Conservation (phyloP, 1,284 basidiomycete species). For the Paramarasmius palmivorus region DNA sequence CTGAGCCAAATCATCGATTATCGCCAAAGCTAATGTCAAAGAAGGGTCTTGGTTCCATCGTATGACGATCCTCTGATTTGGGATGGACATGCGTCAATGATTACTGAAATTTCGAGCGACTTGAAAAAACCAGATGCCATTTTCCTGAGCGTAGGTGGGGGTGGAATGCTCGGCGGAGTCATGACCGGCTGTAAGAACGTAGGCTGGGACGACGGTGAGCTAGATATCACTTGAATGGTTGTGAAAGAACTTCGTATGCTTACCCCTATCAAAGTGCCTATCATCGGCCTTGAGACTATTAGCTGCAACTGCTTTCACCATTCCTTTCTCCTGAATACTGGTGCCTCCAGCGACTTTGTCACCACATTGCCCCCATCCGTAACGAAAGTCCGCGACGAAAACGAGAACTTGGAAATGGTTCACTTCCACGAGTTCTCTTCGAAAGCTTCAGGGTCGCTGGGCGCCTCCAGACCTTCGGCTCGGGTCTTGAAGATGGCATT, state of each 20-base stretch:
- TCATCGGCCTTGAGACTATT: conserved; percentile 70
- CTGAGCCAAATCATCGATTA: neutral
- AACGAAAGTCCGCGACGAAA: conserved; percentile 36
- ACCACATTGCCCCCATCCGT: conserved; percentile 36
- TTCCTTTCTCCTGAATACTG: conserved; percentile 58
- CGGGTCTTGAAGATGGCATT: conserved; percentile 64
- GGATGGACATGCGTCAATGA: conserved; percentile 74
- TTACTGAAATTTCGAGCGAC: conserved; percentile 60
- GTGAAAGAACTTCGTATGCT: neutral
- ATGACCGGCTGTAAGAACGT: conserved; percentile 60
- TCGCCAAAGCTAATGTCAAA: neutral
- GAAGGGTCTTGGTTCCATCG: conserved; percentile 64
- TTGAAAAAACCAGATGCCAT: conserved; percentile 66
- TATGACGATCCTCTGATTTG: conserved; percentile 69
- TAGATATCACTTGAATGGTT: neutral
- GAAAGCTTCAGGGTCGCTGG: conserved; percentile 65
- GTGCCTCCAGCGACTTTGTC: conserved; percentile 21
- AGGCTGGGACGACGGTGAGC: conserved; percentile 67
- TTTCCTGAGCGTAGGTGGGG: conserved; percentile 76
- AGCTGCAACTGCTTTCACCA: conserved; percentile 76
- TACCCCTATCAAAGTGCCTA: conserved; percentile 45
- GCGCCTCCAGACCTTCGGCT: conserved; percentile 63
- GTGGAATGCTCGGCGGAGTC: conserved; percentile 67
- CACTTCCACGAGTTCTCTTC: conserved; percentile 59
- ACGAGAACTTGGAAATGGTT: conserved; percentile 50